phyloP scores from a whole-genome alignment of 441 rosid genomes.

The Erysimum cheiri region DNA sequence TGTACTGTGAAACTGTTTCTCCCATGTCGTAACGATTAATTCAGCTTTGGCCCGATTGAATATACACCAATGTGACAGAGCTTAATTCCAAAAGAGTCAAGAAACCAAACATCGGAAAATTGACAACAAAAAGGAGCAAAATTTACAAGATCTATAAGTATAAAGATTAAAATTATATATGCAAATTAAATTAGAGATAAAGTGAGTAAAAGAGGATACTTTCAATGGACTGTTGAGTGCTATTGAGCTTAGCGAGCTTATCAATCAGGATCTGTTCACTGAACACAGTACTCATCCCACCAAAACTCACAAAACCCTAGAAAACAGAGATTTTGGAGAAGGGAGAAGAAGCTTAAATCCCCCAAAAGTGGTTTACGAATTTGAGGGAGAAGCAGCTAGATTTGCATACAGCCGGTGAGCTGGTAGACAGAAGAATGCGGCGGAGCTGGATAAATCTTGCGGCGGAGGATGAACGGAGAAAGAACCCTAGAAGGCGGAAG shows the following conservation, averaged over 20 bases:
- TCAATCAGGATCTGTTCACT: constrained; percentile 91
- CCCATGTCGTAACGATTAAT: constrained; percentile 86
- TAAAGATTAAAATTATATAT: neutral
- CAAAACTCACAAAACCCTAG: constrained; percentile 30
- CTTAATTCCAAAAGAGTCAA: constrained; percentile 53
- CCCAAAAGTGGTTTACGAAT: neutral
- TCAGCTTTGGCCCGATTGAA: constrained; percentile 89
- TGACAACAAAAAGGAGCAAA: neutral
- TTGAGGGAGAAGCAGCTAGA: constrained; percentile 3
- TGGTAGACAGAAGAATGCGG: constrained; percentile 15
- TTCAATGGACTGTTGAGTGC: constrained; percentile 95
- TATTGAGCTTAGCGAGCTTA: constrained; percentile 95
- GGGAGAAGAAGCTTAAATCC: constrained; percentile 24
- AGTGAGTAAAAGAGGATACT: constrained; percentile 56
- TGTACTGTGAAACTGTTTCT: constrained; percentile 79
- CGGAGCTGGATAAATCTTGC: constrained; percentile 23
- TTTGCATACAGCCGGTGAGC: constrained; percentile 24
- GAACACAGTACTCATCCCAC: constrained; percentile 88
- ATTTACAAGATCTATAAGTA: constrained; percentile 29
- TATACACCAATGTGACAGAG: constrained; percentile 93
- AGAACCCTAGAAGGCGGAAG: constrained; percentile 41
- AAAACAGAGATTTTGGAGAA: neutral
- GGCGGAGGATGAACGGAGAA: constrained; percentile 39
- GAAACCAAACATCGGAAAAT: constrained; percentile 25
- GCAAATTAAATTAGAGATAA: neutral